Conservation (phyloP, 1,284 basidiomycete species). For the Ustilago loliicola region DNA sequence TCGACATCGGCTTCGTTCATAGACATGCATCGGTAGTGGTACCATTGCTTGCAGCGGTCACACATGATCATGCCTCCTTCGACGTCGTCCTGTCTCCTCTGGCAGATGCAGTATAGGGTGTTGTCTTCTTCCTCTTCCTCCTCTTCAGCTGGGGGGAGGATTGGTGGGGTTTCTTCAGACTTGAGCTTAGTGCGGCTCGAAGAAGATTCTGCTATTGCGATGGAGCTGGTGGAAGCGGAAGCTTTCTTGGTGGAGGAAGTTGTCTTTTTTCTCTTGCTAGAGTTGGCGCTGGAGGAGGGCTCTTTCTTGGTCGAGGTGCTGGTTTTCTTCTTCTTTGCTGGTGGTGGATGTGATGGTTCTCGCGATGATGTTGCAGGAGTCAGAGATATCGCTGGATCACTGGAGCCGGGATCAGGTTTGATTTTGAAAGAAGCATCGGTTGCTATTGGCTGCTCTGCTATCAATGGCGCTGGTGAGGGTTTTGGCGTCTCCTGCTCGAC, state of each 20-base stretch:
- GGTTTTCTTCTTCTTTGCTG: slow-evolving; percentile 39
- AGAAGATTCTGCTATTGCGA: background rate
- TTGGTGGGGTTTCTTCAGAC: slow-evolving; percentile 7
- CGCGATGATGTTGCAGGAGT: background rate
- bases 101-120: slow-evolving; percentile 56
- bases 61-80: slow-evolving; percentile 67
- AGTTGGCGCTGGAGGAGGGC: slow-evolving; percentile 4
- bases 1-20: slow-evolving; percentile 55
- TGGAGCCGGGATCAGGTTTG: slow-evolving; percentile 3
- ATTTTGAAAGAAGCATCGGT: background rate
- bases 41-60: slow-evolving; percentile 66
- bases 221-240: slow-evolving; percentile 2
- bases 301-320: slow-evolving; percentile 18
- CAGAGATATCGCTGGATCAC: background rate
- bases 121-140: slow-evolving; percentile 48
- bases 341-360: background rate
- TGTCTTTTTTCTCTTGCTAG: slow-evolving; percentile 31
- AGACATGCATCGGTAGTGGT: slow-evolving; percentile 58
- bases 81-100: slow-evolving; percentile 49
- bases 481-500: slow-evolving; percentile 3
- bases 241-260: slow-evolving; percentile 22
- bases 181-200: slow-evolving; percentile 14
- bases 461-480: background rate
- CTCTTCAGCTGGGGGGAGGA: background rate
- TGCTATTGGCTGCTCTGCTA: background rate